A percentile compares a stretch with the other conserved stretches of the same genome.
These are phyloP conservation scores for Fusarium temperatum DNA, from an alignment of 2,329 filamentous ascomycete species.

Conservation along the genomic window DNA sequence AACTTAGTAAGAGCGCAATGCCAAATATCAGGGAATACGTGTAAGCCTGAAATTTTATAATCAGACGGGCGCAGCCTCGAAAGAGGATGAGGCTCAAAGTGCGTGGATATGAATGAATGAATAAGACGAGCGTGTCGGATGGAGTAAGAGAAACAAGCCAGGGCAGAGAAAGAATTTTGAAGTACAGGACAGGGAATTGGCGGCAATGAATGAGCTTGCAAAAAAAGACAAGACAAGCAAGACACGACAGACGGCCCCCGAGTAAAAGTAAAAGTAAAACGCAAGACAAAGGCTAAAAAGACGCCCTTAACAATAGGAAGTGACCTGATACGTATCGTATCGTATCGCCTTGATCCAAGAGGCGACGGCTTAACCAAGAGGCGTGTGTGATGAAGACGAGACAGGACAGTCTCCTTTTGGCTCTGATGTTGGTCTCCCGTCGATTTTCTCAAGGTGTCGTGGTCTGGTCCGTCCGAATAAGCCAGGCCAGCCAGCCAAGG, in stretches of 20 bases:
- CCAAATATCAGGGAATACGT: slow-evolving; percentile 22
- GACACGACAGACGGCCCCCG: neutral
- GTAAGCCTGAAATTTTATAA: slow-evolving; percentile 5
- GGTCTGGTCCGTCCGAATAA: slow-evolving; percentile 49
- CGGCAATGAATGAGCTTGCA: slow-evolving; percentile 34
- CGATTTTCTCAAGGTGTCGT: slow-evolving; percentile 53
- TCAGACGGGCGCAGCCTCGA: slow-evolving; percentile 3
- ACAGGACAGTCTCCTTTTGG: slow-evolving; percentile 44
- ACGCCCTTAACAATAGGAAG: slow-evolving; percentile 6
- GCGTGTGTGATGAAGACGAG: slow-evolving; percentile 38
- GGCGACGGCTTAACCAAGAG: slow-evolving; percentile 9
- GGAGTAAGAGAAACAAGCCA: slow-evolving; percentile 43
- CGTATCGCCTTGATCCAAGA: neutral
- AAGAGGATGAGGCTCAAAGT: slow-evolving; percentile 34
- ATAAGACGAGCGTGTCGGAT: slow-evolving; percentile 44
- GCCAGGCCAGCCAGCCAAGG: slow-evolving; percentile 41
- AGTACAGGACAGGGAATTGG: slow-evolving; percentile 41
- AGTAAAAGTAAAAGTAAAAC: slow-evolving; percentile 14
- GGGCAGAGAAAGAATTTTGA: slow-evolving; percentile 46
- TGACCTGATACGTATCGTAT: neutral
- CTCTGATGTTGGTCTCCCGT: slow-evolving; percentile 46
- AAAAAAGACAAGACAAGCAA: slow-evolving; percentile 8
- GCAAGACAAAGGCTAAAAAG: slow-evolving; percentile 17
- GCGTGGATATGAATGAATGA: slow-evolving; percentile 33
- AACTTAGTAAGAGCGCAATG: slow-evolving; percentile 24